phyloP scores from a whole-genome alignment of 768 basidiomycete species.

The Mycena filopes region DNA sequence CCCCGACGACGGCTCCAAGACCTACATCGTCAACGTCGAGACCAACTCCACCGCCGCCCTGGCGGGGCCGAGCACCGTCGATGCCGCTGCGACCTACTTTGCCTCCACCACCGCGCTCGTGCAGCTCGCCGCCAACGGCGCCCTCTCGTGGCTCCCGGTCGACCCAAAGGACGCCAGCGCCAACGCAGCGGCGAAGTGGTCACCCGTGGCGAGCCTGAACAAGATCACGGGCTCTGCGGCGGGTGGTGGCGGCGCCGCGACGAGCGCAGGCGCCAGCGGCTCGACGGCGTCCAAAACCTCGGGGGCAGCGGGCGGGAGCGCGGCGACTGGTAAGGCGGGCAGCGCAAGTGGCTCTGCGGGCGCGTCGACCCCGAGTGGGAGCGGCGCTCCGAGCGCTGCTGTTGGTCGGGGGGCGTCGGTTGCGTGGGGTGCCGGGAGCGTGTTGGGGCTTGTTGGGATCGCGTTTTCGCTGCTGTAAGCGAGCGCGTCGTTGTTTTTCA shows the following conservation, averaged over 20 bases:
- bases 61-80: slow-evolving; percentile 68
- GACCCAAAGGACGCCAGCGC: slow-evolving; percentile 52
- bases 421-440: slow-evolving; percentile 22
- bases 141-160: slow-evolving; percentile 71
- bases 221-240: slow-evolving; percentile 42
- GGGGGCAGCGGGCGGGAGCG: not conserved
- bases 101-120: slow-evolving; percentile 70
- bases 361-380: slow-evolving; percentile 1
- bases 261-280: not conserved
- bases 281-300: not conserved
- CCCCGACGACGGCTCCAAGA: slow-evolving; percentile 75
- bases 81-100: slow-evolving; percentile 70
- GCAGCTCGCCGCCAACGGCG: slow-evolving; percentile 72
- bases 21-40: slow-evolving; percentile 81
- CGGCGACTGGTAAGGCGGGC: not conserved
- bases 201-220: slow-evolving; percentile 54
- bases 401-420: not conserved
- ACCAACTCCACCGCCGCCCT: slow-evolving; percentile 73
- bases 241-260: not conserved
- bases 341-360: not conserved
- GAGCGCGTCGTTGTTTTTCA: no score
- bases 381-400: slow-evolving; percentile 3
- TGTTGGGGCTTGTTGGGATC: slow-evolving; percentile 18
- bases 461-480: slow-evolving; percentile 27
- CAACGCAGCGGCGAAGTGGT: slow-evolving; percentile 62